These are phyloP conservation scores for Heliamphora exappendiculata DNA, from an alignment of 148 eudicot genomes.

Conservation along the genomic window DNA sequence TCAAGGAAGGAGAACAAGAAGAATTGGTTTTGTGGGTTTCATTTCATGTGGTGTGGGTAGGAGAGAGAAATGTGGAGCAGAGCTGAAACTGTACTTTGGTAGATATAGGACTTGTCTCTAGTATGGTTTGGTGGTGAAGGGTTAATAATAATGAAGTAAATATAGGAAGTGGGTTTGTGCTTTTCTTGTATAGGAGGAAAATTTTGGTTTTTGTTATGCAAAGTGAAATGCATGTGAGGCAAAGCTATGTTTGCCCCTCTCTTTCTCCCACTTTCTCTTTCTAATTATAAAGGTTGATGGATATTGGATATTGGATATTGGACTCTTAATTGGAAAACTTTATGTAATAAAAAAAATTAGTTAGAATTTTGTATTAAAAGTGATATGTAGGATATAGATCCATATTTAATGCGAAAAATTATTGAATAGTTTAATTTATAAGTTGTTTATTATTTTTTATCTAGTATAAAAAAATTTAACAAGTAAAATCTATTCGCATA, in stretches of 20 bases:
- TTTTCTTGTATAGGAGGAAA: constrained; percentile 68
- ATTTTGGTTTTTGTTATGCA: constrained; percentile 43
- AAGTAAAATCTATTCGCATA: too few relatives aligned
- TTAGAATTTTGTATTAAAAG: too few relatives aligned
- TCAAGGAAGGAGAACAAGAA: not conserved
- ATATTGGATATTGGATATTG: not conserved
- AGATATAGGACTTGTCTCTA: not conserved
- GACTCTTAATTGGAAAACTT: too few relatives aligned
- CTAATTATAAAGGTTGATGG: not conserved
- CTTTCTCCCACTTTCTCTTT: too few relatives aligned
- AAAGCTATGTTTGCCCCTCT: constrained; percentile 39
- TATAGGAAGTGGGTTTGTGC: constrained; percentile 47
- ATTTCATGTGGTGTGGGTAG: constrained; percentile 10
- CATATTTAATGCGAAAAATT: too few relatives aligned
- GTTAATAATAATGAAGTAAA: constrained; percentile 8
- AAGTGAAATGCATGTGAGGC: constrained; percentile 81
- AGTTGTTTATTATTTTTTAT: too few relatives aligned
- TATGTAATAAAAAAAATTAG: too few relatives aligned
- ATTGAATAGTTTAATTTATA: too few relatives aligned
- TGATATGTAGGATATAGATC: too few relatives aligned
- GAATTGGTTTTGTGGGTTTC: constrained; percentile 4
- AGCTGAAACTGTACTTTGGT: not conserved
- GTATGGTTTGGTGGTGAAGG: constrained; percentile 16
- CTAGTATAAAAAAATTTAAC: too few relatives aligned
- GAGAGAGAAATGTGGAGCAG: constrained; percentile 7